phyloP scores from a whole-genome alignment of 306 rosid genomes.

The Quercus ilex region DNA sequence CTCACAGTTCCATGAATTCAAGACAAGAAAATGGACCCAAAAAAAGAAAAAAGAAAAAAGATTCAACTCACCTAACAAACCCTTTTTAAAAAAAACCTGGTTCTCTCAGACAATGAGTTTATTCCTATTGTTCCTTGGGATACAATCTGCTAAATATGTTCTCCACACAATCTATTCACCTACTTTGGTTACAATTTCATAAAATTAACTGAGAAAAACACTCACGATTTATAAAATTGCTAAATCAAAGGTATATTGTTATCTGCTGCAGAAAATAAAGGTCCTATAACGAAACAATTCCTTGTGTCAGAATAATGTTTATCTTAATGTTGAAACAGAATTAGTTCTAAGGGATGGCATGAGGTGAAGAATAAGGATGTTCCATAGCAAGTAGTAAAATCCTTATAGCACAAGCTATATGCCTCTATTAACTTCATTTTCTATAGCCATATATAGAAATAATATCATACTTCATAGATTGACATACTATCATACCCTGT shows the following conservation, averaged over 20 bases:
- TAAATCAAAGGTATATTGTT: slow-evolving; percentile 35
- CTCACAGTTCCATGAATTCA: not conserved
- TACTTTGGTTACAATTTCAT: not conserved
- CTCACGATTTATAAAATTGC: slow-evolving; percentile 4
- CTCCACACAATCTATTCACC: slow-evolving; percentile 12
- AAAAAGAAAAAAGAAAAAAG: fast-evolving
- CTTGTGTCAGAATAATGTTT: slow-evolving; percentile 10
- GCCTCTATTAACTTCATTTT: no score
- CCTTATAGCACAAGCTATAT: no score
- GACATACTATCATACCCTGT: no score
- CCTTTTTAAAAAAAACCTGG: slow-evolving; percentile 27
- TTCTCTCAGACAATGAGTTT: slow-evolving; percentile 58
- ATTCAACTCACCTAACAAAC: no score
- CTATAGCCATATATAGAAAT: no score
- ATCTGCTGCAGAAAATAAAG: slow-evolving; percentile 65
- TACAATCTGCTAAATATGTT: slow-evolving; percentile 26
- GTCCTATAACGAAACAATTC: slow-evolving; percentile 46
- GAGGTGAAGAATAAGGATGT: no score
- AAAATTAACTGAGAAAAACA: not conserved
- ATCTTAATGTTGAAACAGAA: slow-evolving; percentile 14
- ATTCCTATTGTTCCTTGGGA: slow-evolving; percentile 52
- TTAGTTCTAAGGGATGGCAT: not conserved
- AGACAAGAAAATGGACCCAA: not conserved
- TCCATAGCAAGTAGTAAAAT: no score
- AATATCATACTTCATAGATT: no score